Base-by-base conservation (phyloP, 148 eudicot genomes). In the Hydrangea macrophylla region DNA sequence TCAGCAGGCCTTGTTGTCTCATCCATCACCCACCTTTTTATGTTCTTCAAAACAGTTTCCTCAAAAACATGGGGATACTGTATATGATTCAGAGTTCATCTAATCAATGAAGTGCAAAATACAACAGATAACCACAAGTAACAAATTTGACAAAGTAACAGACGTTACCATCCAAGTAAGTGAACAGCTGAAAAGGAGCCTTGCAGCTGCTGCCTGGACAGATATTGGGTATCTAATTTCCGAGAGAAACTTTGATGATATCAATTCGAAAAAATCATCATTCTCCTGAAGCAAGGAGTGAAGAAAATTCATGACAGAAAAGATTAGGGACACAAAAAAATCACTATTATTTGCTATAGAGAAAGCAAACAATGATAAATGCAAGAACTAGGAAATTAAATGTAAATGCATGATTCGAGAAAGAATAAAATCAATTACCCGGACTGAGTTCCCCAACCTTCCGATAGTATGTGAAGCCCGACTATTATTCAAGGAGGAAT, bases 51-150 rank as follows among this genome's bases (percentile, higher is more conserved):
- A 20, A 91, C 90, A 81, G 82, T 72, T 37, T 91, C 99, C 75
- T 94, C 99, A 85, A 90, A 94, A 25, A 88, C 89, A 87, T 88
- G 96, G 51, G 99, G 96, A 77, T 82, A 86, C 98, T 93, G 90
- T 72, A 80, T 44, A 54, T 44, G 70, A 71, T 56, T 24, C 18
- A 20, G 13, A 13, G 20, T 44, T 51, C 27, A 63, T 55, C 20
- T 58, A 78, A 54, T 51, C 26, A 60, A 11, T 75, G 48, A 31
- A 44, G n/a, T 48, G 45, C 37, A 48, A 36, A 18, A 56, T 44
- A 32, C 35, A 36, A 23, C 35, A 44, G 5, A 39, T 48, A 25
- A 66, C 10, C 22, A 50, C n/a, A n/a, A n/a, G n/a, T n/a, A 44
- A 5, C 12, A 64, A 69, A 67, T 40, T 18, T 10, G 26, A 36